Conservation (phyloP, 352 stramenopile genomes). For the Globisporangium nagaii region DNA sequence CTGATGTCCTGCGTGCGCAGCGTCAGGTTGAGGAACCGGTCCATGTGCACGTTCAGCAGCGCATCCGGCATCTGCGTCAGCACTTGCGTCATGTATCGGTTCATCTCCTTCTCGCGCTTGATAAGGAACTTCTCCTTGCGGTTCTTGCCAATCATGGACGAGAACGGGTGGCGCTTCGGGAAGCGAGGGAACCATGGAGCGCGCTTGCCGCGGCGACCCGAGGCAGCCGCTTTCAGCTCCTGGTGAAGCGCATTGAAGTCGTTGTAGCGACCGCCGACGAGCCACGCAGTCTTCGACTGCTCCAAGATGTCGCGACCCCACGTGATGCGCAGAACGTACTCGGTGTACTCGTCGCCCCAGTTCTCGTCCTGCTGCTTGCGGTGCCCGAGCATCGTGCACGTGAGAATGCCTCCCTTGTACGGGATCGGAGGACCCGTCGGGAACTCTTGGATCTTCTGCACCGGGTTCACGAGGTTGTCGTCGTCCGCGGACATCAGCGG, state of each 20-base stretch:
- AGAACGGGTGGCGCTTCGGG: conserved; percentile 87
- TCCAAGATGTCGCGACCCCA: conserved; percentile 87
- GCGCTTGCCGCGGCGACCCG: conserved; percentile 77
- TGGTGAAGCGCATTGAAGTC: conserved; percentile 89
- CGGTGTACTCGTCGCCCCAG: conserved; percentile 88
- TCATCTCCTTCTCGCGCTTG: conserved; percentile 88
- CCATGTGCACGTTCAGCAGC: conserved; percentile 85
- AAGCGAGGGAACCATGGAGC: conserved; percentile 88
- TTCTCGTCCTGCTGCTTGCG: conserved; percentile 88
- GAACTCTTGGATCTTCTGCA: conserved; percentile 86
- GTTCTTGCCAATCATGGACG: conserved; percentile 89
- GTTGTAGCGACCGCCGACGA: conserved; percentile 85
- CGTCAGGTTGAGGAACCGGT: conserved; percentile 87
- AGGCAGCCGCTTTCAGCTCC: conserved; percentile 82
- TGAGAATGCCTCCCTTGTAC: conserved; percentile 88
- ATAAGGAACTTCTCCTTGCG: conserved; percentile 90
- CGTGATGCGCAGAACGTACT: conserved; percentile 84
- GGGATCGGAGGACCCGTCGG: conserved; percentile 85
- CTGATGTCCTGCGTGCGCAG: conserved; percentile 84
- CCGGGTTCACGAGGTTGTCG: conserved; percentile 82
- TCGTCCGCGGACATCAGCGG: conserved; percentile 84
- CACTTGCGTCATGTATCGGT: conserved; percentile 89
- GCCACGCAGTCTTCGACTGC: conserved; percentile 86
- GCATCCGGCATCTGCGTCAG: conserved; percentile 88
- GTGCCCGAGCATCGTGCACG: conserved; percentile 85